Base-by-base conservation (phyloP, 805 yeast species). In the Starmerella cellae region DNA sequence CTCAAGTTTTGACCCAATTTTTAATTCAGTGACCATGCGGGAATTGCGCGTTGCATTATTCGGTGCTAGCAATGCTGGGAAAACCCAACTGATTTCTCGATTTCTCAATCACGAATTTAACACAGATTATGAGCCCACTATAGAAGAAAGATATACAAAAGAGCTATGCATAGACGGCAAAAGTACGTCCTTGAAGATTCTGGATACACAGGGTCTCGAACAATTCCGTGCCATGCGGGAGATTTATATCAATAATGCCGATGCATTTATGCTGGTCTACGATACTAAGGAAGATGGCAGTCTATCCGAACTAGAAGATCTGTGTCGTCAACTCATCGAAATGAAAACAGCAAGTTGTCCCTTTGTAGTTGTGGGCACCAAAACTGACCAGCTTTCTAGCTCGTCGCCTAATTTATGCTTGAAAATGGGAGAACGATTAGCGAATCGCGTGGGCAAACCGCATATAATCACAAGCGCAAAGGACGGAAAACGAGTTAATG, bases 31-130 rank as follows among this genome's bases (percentile, higher is more conserved):
- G 19, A 35, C 21, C 13, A 53, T 54, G 55, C 46, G 45, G 73
- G 96, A 87, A 58, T 85, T 85, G 61, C 84, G 83, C 58, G 67
- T 91, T 35, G 96, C 83, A 16, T 91, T 88, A 17, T 67, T 88
- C 45, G 98, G 98, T 47, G 94, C 95, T 13, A 96, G 96, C 54
- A 95, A 96, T 63, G 95, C 84, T 8, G 98, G 98, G 54, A 88
- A 88, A 56, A 83, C 96, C 20, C 85, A 94, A 31, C 67, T 88
- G 32, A 85, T 95, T 1, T 94, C 84, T 5, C 94, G 84, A 58
- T 87, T 81, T 57, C 94, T 84, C 3, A 94, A 83, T 59, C 91
- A 91, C 10, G 80, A 81, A 2, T 87, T 83, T 60, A 75, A 83
- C 42, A 96, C 88, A 55, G 73, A 84, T 29, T 88, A 88, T 63